Evolutionary conservation across 108 stramenopile genomes (phyloP).

Genomic region (Halocafeteria seosinensis): DNA sequence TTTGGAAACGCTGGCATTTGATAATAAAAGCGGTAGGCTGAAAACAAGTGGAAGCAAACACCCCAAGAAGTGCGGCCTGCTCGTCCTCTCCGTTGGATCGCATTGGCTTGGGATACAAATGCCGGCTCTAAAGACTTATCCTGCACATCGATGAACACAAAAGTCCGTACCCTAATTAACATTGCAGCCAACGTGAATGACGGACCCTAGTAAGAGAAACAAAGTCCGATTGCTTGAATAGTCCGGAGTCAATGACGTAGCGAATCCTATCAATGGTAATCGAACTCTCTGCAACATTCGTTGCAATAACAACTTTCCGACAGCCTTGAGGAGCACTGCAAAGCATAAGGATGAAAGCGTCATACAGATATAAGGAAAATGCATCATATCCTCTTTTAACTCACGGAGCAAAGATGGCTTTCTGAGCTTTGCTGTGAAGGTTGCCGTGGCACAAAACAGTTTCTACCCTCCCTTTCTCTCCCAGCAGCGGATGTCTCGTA

Average conservation of each 20-base stretch:
- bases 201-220: slow-evolving; percentile 25
- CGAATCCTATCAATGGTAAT: slow-evolving; percentile 44
- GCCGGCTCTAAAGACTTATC: slow-evolving; percentile 48
- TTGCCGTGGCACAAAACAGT: too few species aligned
- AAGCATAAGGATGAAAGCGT: too few species aligned
- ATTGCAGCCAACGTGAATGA: too few species aligned
- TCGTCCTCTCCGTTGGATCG: slow-evolving; percentile 67
- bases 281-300: slow-evolving; percentile 82
- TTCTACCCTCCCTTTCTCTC: too few species aligned
- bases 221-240: slow-evolving; percentile 38
- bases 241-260: slow-evolving; percentile 37
- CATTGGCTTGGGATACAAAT: slow-evolving; percentile 67
- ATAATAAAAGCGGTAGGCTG: slow-evolving; percentile 35
- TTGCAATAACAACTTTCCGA: slow-evolving; percentile 73
- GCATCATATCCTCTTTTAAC: too few species aligned
- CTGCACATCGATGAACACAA: too few species aligned
- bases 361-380: too few species aligned
- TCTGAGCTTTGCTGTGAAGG: too few species aligned
- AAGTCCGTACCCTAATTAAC: too few species aligned
- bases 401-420: too few species aligned
- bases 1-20: slow-evolving; percentile 45
- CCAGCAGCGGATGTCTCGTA: too few species aligned
- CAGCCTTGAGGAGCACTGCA: slow-evolving; percentile 40
- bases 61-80: slow-evolving; percentile 78
- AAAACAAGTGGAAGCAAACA: slow-evolving; percentile 46